Percentiles rank a stretch among this genome's conserved stretches.
These are phyloP conservation scores for Adenanthera pavonina DNA, from an alignment of 306 rosid genomes.

Conservation along the genomic window DNA sequence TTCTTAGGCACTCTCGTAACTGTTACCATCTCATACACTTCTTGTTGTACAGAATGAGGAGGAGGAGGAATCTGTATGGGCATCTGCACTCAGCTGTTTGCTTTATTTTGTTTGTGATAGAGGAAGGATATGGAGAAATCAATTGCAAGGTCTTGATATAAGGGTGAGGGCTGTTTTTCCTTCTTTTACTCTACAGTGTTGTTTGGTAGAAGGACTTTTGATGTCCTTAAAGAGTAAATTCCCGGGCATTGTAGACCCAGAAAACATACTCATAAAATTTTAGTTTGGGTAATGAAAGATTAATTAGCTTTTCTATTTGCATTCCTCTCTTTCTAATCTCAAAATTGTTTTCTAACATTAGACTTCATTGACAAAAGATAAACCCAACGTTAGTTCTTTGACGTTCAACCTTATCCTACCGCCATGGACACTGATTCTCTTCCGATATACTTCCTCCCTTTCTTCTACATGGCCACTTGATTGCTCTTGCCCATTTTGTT, in stretches of 20 bases:
- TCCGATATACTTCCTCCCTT: neutral
- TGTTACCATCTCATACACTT: constrained; percentile 18
- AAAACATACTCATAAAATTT: neutral
- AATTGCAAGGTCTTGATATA: constrained; percentile 89
- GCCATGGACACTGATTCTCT: neutral
- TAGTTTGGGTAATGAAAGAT: neutral
- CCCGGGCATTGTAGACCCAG: neutral
- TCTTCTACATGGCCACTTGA: neutral
- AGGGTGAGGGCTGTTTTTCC: constrained; percentile 69
- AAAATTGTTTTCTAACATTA: neutral
- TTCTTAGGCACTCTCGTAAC: constrained; percentile 29
- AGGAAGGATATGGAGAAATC: constrained; percentile 85
- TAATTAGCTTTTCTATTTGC: neutral
- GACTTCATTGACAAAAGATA: neutral
- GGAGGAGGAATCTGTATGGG: constrained; percentile 95
- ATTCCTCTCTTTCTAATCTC: neutral
- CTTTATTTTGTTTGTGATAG: constrained; percentile 96
- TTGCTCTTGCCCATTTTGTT: neutral
- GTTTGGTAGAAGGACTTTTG: neutral
- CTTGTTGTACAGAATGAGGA: constrained; percentile 75
- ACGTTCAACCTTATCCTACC: neutral
- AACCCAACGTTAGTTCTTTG: neutral
- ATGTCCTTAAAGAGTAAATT: neutral
- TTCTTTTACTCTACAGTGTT: constrained; percentile 3
- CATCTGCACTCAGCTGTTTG: constrained; percentile 98